phyloP scores from a whole-genome alignment of 768 basidiomycete species.

The Trametes gibbosa region DNA sequence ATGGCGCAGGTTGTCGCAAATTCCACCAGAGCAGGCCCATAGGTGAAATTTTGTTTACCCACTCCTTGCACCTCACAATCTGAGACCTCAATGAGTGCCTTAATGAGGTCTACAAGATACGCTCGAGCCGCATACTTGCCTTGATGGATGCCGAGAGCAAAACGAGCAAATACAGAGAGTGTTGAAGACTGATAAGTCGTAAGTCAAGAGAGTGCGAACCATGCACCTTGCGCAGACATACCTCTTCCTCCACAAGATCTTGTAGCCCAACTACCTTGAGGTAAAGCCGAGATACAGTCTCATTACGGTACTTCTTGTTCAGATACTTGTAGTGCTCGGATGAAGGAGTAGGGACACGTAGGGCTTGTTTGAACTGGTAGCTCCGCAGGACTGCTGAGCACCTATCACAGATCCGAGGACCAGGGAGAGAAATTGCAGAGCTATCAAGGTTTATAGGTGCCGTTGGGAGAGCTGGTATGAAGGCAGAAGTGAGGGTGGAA shows the following conservation, averaged over 20 bases:
- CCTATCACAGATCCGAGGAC: background rate
- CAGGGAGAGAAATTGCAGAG: too few relatives aligned
- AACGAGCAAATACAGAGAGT: background rate
- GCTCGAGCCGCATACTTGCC: constrained; percentile 28
- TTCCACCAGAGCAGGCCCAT: constrained; percentile 32
- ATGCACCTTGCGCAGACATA: background rate
- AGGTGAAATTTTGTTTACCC: constrained; percentile 36
- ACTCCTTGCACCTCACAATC: constrained; percentile 31
- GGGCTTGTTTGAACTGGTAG: background rate
- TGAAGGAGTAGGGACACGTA: background rate
- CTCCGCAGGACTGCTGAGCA: background rate
- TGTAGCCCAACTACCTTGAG: background rate
- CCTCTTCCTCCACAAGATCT: background rate
- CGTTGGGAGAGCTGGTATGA: too few relatives aligned
- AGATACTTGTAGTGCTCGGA: background rate
- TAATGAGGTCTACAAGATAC: constrained; percentile 31
- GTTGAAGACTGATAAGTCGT: background rate
- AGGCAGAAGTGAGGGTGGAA: background rate
- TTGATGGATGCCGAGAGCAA: constrained; percentile 14
- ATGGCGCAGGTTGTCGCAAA: constrained; percentile 29
- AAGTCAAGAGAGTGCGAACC: background rate
- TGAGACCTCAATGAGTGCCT: constrained; percentile 27
- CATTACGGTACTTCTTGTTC: background rate
- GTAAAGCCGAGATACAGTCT: background rate
- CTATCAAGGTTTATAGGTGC: too few relatives aligned